These are phyloP conservation scores for Macrolepiota albuminosa DNA, from an alignment of 768 basidiomycete genomes.

Conservation along the genomic window DNA sequence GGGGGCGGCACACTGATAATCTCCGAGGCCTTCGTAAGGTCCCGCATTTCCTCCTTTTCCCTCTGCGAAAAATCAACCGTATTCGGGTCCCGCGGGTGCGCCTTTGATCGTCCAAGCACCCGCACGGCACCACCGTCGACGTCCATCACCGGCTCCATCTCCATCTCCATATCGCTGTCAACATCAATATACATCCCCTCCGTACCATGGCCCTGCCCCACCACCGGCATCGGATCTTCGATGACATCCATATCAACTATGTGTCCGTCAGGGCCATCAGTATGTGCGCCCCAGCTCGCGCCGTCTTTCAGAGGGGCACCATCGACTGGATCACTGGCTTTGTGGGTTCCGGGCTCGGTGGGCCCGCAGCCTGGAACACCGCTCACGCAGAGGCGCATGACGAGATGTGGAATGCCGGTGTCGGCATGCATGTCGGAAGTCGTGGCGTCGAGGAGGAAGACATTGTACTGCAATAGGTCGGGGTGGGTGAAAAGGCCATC, in stretches of 20 bases:
- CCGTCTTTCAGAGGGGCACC: background rate
- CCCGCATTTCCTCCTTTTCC: slow-evolving; percentile 88
- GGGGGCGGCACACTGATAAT: slow-evolving; percentile 42
- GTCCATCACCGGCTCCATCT: slow-evolving; percentile 20
- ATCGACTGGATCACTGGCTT: background rate
- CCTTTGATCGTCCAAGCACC: background rate
- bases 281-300: slow-evolving; percentile 28
- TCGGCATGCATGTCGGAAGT: slow-evolving; percentile 21
- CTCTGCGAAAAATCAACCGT: slow-evolving; percentile 79
- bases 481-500: slow-evolving; percentile 4
- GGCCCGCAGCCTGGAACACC: slow-evolving; percentile 27
- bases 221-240: slow-evolving; percentile 9
- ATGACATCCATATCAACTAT: slow-evolving; percentile 23
- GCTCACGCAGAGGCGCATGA: slow-evolving; percentile 43
- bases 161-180: slow-evolving; percentile 10
- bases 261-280: slow-evolving; percentile 38
- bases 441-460: slow-evolving; percentile 67
- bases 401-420: slow-evolving; percentile 38
- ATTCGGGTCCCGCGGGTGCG: slow-evolving; percentile 33
- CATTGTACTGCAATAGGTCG: slow-evolving; percentile 57
- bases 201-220: background rate
- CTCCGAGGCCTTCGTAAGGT: slow-evolving; percentile 78
- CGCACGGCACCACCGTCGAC: background rate
- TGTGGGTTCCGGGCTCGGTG: background rate
- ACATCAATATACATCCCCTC: slow-evolving; percentile 9